Evolutionary conservation across 2,329 filamentous ascomycete genomes (phyloP), one percentile per base, ranked within the genome.

Genomic region (Aspergillus sp.): DNA sequence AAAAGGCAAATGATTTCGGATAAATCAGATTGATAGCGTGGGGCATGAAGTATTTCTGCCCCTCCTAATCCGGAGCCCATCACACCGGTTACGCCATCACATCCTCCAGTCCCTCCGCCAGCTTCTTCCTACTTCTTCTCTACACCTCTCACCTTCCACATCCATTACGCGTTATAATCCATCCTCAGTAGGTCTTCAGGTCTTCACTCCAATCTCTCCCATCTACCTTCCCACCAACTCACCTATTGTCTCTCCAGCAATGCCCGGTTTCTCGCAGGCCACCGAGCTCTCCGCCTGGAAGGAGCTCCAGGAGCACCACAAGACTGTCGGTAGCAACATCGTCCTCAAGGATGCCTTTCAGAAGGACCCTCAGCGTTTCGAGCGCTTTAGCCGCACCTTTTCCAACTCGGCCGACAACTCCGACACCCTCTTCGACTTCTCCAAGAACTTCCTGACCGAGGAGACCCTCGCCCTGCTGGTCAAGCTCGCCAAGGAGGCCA

Each of bases 381-480:
- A 87, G 68, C 95, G 94, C 77, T 92, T 96, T 79, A 89, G 86
- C 71, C 89, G 86, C 72, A 90, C 83, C 67, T 96, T 97, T 76
- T 79, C 82, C 65, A 92, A 90, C 75, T 73, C 82, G 49, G 86
- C 88, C 62, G 89, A 95, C 67, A 82, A 82, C 67, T 86, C 85
- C 63, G 90, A 96, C 60, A 94, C 95, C 67, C 84, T 99, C 59
- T 99, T 97, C 76, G 94, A 99, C 76, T 99, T 96, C 79, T 94
- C 88, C 80, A 99, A 99, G 85, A 99, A 99, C 84, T 92, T 99
- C 75, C 74, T 97, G 66, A 94, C 88, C 57, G 89, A 96, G 63
- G 92, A 97, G 77, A 97, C 93, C 4, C 80, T 97, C 47, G 81
- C 87, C 60, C 82, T 96, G 46, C 83, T 99, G 49, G 81, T 95